Evolutionary conservation across 1,139 yeast genomes (phyloP), one percentile per base, ranked within the genome.

Genomic region (Candida mesenterica): DNA sequence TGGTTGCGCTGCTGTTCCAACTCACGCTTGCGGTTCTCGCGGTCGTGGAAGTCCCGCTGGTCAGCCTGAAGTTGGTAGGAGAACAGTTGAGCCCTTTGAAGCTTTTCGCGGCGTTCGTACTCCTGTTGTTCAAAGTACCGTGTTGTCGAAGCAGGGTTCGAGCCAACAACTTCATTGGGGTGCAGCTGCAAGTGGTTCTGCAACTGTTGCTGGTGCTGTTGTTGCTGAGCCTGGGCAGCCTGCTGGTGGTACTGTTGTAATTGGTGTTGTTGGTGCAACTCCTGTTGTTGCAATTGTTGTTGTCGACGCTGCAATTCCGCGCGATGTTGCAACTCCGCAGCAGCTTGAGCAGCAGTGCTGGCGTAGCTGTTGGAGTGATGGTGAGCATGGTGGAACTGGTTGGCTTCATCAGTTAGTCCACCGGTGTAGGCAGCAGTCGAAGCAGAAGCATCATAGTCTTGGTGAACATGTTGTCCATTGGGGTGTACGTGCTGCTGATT

Each of bases 261-360:
- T 27, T 44, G 65, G 38, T 56, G 66, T 32, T 48, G 57, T 43
- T 61, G 65, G 45, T 59, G 55, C 33, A 50, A 47, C 36, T 44
- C 53, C 34, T 45, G 55, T 28, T 53, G 57, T 25, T 44, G 49
- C 28, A 50, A 46, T 39, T 48, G 57, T 39, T 53, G 51, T 40
- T 54, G 49, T 49, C 57, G 45, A 24, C 50, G 38, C 32, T 48
- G 57, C 33, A 53, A 48, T 37, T 54, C 57, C 5, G 54, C 56
- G 28, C 57, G 56, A 43, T 54, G 59, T 18, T 55, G 61, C 30
- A 53, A 50, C 36, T 53, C 61, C 5, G 59, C 61, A 5, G 58
- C 55, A 7, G 55, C 55, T 15, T 53, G 55, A 4, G 52, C 53
- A 4, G 55, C 56, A 3, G 51, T 48, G 16, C 48, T 48, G 16